Percentiles rank a stretch among this genome's conserved stretches.
These are phyloP conservation scores for Neonectria punicea DNA, from an alignment of 2,329 filamentous ascomycete genomes.

Conservation along the genomic window DNA sequence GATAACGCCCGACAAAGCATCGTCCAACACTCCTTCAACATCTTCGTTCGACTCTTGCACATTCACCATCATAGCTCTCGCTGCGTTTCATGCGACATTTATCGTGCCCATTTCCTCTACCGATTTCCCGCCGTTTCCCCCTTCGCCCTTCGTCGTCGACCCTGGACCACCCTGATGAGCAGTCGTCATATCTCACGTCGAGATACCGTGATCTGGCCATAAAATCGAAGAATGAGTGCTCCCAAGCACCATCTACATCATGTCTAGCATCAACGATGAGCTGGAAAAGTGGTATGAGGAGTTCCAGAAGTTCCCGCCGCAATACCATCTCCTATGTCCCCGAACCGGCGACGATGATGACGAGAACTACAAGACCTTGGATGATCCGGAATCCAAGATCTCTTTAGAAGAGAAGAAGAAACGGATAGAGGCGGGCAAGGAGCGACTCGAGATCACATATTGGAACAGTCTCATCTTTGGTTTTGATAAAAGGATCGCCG, in stretches of 20 bases:
- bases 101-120: not conserved
- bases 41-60: not conserved
- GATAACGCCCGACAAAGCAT: conserved; percentile 19
- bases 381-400: conserved; percentile 63
- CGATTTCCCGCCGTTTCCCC: not conserved
- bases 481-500: conserved; percentile 69
- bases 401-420: conserved; percentile 61
- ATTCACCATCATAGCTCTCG: not conserved
- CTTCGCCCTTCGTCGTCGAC: not conserved
- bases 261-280: conserved; percentile 54
- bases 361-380: conserved; percentile 64
- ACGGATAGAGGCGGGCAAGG: conserved; percentile 64
- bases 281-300: conserved; percentile 57
- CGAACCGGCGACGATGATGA: conserved; percentile 70
- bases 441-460: conserved; percentile 70
- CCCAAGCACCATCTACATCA: conserved; percentile 38
- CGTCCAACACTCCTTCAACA: not conserved
- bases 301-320: conserved; percentile 55
- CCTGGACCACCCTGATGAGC: conserved; percentile 19
- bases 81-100: not conserved
- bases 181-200: conserved; percentile 9
- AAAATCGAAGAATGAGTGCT: conserved; percentile 36
- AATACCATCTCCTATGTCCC: conserved; percentile 75
- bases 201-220: conserved; percentile 16
- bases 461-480: conserved; percentile 76